These are phyloP conservation scores for Fonsecaea nubica DNA, from an alignment of 2,329 filamentous ascomycete genomes.

Conservation along the genomic window DNA sequence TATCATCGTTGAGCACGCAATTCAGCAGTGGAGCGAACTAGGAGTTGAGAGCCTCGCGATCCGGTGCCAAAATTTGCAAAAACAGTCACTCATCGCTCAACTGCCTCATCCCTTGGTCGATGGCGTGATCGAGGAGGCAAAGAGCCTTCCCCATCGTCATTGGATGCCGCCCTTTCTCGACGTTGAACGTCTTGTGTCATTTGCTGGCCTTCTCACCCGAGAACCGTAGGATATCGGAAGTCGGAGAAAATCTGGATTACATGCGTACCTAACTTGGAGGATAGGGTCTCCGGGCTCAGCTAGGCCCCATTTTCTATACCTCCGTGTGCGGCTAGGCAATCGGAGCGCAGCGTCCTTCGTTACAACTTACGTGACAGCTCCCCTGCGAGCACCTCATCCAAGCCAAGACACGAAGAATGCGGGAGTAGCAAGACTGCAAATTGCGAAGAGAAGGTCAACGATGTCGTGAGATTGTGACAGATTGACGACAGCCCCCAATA, in stretches of 20 bases:
- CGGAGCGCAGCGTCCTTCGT: neutral
- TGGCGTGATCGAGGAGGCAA: conserved; percentile 26
- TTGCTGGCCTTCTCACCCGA: conserved; percentile 22
- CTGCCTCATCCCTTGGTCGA: conserved; percentile 33
- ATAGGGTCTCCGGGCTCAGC: conserved; percentile 8
- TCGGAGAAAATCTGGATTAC: conserved; percentile 24
- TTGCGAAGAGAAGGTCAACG: too few relatives aligned
- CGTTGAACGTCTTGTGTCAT: conserved; percentile 12
- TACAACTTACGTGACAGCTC: conserved; percentile 15
- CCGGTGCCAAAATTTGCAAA: conserved; percentile 22
- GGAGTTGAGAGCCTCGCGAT: conserved; percentile 33
- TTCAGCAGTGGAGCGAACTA: conserved; percentile 32
- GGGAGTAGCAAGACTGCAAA: neutral
- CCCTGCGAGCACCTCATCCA: conserved; percentile 16
- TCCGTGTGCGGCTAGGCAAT: conserved; percentile 5
- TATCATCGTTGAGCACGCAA: conserved; percentile 38
- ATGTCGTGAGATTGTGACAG: conserved; percentile 14
- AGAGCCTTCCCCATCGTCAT: conserved; percentile 21
- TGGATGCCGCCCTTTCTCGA: conserved; percentile 14
- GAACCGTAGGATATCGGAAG: conserved; percentile 18
- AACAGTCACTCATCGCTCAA: conserved; percentile 23
- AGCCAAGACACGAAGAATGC: conserved; percentile 7
- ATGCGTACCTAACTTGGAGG: neutral
- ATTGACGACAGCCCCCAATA: conserved; percentile 9
- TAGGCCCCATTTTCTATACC: conserved; percentile 14